A percentile compares a stretch with the other conserved stretches of the same genome.
Evolutionary conservation across 129 eudicot genomes (phyloP).

Genomic region (Arctium minus): DNA sequence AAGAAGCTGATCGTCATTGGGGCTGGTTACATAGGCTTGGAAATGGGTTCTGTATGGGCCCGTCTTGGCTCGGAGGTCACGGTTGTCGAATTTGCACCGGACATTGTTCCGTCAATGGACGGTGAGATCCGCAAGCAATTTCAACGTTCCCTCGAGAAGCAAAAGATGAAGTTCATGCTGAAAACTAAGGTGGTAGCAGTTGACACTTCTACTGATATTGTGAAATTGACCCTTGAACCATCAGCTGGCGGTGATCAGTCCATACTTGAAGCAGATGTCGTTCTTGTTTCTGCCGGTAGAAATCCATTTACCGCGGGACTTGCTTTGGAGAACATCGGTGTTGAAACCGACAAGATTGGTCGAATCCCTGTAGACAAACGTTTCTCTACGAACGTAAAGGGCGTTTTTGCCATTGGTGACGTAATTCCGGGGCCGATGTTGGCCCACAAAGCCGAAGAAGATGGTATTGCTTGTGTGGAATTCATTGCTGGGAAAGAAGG

Average conservation of each 20-base stretch:
- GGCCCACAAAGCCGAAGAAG: slow-evolving; percentile 99
- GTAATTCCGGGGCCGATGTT: slow-evolving; percentile 92
- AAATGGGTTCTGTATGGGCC: slow-evolving; percentile 96
- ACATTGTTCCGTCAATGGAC: slow-evolving; percentile 90
- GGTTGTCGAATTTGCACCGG: slow-evolving; percentile 83
- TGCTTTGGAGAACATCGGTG: slow-evolving; percentile 65
- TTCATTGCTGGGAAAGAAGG: slow-evolving; percentile 84
- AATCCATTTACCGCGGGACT: slow-evolving; percentile 77
- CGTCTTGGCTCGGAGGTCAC: slow-evolving; percentile 88
- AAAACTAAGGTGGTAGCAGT: slow-evolving; percentile 81
- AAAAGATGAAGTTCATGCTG: slow-evolving; percentile 86
- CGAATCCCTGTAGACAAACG: slow-evolving; percentile 64
- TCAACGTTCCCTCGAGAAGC: slow-evolving; percentile 88
- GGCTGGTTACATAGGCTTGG: slow-evolving; percentile 89
- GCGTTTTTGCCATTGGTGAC: slow-evolving; percentile 88
- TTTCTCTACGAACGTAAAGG: slow-evolving; percentile 62
- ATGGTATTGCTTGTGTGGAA: slow-evolving; percentile 86
- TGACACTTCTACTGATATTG: slow-evolving; percentile 51
- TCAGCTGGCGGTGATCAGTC: slow-evolving; percentile 85
- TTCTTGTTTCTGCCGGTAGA: slow-evolving; percentile 88
- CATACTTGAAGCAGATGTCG: slow-evolving; percentile 81
- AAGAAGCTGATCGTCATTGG: slow-evolving; percentile 81
- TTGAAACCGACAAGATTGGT: slow-evolving; percentile 74
- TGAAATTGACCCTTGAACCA: slow-evolving; percentile 80
- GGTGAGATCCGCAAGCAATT: slow-evolving; percentile 82